phyloP scores from a whole-genome alignment of 495 filamentous ascomycete genomes.

The Penicillium waksmanii region DNA sequence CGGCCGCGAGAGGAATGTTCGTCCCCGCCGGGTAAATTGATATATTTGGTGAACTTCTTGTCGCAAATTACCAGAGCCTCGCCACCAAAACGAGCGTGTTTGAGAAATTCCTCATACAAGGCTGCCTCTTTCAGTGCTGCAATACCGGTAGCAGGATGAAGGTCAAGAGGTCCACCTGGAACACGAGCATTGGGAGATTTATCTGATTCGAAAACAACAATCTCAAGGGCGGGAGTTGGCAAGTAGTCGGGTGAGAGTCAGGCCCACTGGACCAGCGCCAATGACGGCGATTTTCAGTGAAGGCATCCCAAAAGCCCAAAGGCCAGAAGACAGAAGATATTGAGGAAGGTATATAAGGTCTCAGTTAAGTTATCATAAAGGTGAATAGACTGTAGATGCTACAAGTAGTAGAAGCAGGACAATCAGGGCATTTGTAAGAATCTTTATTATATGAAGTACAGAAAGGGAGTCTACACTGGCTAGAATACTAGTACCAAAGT shows the following conservation, averaged over 20 bases:
- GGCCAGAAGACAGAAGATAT: too few species aligned
- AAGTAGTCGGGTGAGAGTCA: conserved; percentile 59
- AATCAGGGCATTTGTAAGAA: too few species aligned
- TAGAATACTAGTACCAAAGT: too few species aligned
- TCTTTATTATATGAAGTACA: too few species aligned
- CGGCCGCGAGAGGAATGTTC: conserved; percentile 19
- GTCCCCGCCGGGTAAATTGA: conserved; percentile 6
- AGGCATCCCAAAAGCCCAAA: conserved; percentile 3
- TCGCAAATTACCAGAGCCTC: conserved; percentile 33
- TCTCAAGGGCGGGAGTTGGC: conserved; percentile 31
- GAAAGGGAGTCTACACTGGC: too few species aligned
- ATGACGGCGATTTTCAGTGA: conserved; percentile 41
- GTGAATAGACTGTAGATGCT: too few species aligned
- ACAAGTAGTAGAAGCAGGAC: too few species aligned
- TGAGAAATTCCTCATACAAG: conserved; percentile 52
- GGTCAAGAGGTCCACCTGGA: conserved; percentile 61
- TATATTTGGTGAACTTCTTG: conserved; percentile 22
- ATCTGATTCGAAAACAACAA: conserved; percentile 55
- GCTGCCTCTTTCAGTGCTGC: conserved; percentile 52
- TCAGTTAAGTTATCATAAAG: too few species aligned
- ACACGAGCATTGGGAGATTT: conserved; percentile 29
- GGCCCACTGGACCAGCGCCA: conserved; percentile 53
- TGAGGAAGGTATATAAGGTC: too few species aligned
- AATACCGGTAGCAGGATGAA: conserved; percentile 56
- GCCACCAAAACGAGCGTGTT: conserved; percentile 49